phyloP scores from a whole-genome alignment of 1,284 basidiomycete genomes.

The Ustilago loliicola region DNA sequence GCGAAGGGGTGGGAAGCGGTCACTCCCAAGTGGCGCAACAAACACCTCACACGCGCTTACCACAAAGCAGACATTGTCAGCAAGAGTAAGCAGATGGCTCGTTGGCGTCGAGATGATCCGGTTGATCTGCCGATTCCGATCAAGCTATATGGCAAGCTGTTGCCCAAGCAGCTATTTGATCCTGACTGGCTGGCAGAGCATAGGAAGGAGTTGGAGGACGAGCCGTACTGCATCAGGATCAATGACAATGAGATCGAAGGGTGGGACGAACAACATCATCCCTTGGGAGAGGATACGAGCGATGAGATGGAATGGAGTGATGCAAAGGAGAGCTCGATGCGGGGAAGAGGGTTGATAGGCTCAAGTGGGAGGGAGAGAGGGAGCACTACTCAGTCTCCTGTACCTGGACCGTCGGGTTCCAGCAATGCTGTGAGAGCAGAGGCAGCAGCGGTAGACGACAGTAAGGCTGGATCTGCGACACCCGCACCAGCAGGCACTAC shows the following conservation, averaged over 20 bases:
- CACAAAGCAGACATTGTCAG: constrained; percentile 56
- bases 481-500: not conserved
- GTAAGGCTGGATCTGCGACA: constrained; percentile 18
- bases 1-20: constrained; percentile 58
- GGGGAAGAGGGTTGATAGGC: constrained; percentile 21
- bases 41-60: constrained; percentile 53
- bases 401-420: constrained; percentile 1
- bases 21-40: constrained; percentile 57
- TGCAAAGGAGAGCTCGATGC: constrained; percentile 42
- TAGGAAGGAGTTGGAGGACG: constrained; percentile 43
- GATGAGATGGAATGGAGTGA: constrained; percentile 62
- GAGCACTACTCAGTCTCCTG: constrained; percentile 26
- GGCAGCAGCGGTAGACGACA: not conserved
- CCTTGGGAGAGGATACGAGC: constrained; percentile 54
- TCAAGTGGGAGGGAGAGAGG: constrained; percentile 17
- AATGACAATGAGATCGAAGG: constrained; percentile 51
- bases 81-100: constrained; percentile 57
- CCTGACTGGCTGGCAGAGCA: constrained; percentile 53
- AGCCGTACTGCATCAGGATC: constrained; percentile 55
- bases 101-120: constrained; percentile 54
- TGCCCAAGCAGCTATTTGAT: constrained; percentile 54
- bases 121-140: constrained; percentile 58
- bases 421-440: not conserved
- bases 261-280: constrained; percentile 52
- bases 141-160: constrained; percentile 48